Evolutionary conservation across 176 grass and related monocot species (phyloP).

Genomic region (Microstegium vimineum): DNA sequence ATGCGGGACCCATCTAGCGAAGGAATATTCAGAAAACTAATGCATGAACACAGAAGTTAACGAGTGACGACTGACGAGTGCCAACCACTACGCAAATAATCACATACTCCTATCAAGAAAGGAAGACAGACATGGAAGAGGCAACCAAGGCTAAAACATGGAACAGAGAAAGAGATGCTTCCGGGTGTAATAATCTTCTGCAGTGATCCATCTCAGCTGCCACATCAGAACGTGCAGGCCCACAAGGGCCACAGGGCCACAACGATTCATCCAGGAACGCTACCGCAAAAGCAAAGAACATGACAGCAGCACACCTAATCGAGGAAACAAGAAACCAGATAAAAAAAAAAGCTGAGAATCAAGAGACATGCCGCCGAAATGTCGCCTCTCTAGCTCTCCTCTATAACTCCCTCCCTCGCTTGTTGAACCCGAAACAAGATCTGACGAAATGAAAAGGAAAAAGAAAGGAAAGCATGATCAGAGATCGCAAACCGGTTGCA

Average conservation of each 20-base stretch:
- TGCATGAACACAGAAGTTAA: not conserved
- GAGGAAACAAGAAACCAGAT: not conserved
- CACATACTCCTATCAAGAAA: not conserved
- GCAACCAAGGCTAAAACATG: not conserved
- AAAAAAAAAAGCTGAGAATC: not conserved
- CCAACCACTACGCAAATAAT: not conserved
- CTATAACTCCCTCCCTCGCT: not conserved
- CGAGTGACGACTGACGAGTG: not conserved
- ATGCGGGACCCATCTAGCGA: not conserved
- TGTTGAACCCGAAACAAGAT: slow-evolving; percentile 12
- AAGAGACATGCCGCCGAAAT: slow-evolving; percentile 20
- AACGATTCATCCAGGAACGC: not conserved
- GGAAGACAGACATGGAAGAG: not conserved
- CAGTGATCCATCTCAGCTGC: not conserved
- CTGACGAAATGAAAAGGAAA: not conserved
- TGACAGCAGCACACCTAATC: not conserved
- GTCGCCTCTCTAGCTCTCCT: not conserved
- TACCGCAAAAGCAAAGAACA: not conserved
- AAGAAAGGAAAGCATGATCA: not conserved
- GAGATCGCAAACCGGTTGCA: not conserved
- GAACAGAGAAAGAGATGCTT: not conserved
- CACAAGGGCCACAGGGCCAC: not conserved
- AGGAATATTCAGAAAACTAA: not conserved
- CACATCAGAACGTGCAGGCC: slow-evolving; percentile 2
- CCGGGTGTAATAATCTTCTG: not conserved